Conservation (phyloP, 2,329 filamentous ascomycete species). For the Berkeleyomyces basicola region DNA sequence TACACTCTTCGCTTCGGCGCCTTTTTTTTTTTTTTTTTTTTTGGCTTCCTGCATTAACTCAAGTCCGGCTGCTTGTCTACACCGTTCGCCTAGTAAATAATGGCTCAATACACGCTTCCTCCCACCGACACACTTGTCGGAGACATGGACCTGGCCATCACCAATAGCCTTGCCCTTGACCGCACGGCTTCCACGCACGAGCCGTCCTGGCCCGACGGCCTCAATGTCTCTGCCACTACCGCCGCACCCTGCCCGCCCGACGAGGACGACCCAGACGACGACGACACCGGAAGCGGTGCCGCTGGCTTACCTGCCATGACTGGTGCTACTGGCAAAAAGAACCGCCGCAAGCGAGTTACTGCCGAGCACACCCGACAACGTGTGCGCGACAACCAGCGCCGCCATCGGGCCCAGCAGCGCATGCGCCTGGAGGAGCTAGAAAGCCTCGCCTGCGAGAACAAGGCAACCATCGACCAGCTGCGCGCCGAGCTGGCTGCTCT, state of each 20-base stretch:
- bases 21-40: too few species aligned
- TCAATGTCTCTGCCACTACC: not conserved
- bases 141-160: not conserved
- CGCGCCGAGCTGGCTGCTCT: not conserved
- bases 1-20: not conserved
- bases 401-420: conserved; percentile 29
- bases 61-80: not conserved
- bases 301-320: too few species aligned
- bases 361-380: conserved; percentile 22
- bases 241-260: not conserved
- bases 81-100: not conserved
- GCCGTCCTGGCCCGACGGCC: not conserved
- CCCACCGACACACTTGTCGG: not conserved
- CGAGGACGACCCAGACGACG: not conserved
- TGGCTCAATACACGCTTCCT: not conserved
- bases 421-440: conserved; percentile 22
- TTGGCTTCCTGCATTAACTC: not conserved
- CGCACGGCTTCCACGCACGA: not conserved
- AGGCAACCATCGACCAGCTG: conserved; percentile 2
- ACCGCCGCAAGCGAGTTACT: conserved; percentile 14
- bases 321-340: not conserved
- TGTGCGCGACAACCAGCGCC: conserved; percentile 34
- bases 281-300: too few species aligned
- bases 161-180: not conserved
- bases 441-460: conserved; percentile 3